Base-by-base conservation (phyloP, 2,329 filamentous ascomycete genomes). In the Pseudogymnoascus sp. region DNA sequence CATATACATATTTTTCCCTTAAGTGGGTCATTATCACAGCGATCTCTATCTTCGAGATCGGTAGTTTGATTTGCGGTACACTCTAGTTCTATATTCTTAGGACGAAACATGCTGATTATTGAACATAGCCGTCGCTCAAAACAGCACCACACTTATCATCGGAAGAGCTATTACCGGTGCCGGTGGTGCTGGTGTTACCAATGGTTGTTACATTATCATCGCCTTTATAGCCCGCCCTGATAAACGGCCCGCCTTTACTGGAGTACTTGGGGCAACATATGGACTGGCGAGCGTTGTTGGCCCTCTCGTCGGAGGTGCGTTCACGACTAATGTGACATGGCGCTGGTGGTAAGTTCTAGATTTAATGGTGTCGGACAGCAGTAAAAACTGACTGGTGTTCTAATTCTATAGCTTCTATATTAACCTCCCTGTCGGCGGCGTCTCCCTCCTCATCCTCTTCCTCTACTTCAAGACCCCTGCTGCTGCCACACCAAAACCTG, bases 151-250 rank as follows among this genome's bases (percentile, higher is more conserved):
- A 6, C 63, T 71, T 4, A 71, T 71, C 41, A 61, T 69, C 21
- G 69, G 70, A n/a, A 67, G 69, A 27, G 68, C 68, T n/a, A 63
- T 72, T 15, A 68, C 69, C 51, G 70, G 69, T 51, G 27, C 68
- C 17, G 67, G 68, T 4, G 65, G 64, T 42, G 66, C 61, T 51
- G 68, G 63, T 3, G 55, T 62, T 31, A 29, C 62, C 78, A 72
- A 68, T 0, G 77, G 77, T 0, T 72, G 71, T 1, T 74, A 78
- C 68, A 77, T 70, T 3, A 77, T 78, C 61, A 75, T 77, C 63
- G 75, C 70, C 0, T 76, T 70, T 36, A 61, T 65, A 13, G 71
- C 69, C 1, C 64, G 67, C 5, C 71, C 70, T 1, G 61, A 67
- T 9, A 63, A 68, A 63, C 55, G n/a, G 61, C 62, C 35, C 58